Conservation (phyloP, 106 monocot genomes). For the Dioscorea alata region DNA sequence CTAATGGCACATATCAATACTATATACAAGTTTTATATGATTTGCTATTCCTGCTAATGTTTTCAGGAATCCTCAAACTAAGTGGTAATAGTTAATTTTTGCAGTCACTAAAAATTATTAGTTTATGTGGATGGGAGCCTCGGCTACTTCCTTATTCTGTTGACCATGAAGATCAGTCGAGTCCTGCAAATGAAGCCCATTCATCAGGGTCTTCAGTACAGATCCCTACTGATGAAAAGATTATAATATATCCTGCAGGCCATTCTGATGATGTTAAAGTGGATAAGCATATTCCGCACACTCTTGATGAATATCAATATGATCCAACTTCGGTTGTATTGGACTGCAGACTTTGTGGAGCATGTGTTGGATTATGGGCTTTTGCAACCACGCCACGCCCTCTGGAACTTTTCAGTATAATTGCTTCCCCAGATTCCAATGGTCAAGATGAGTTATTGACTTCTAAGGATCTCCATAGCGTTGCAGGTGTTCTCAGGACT, state of each 20-base stretch:
- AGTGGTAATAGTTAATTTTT: background rate
- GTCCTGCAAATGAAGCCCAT: constrained; percentile 3
- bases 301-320: constrained; percentile 27
- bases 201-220: constrained; percentile 19
- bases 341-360: constrained; percentile 86
- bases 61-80: too few relatives aligned
- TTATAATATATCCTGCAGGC: background rate
- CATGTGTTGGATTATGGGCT: constrained; percentile 84
- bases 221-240: constrained; percentile 4
- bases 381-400: constrained; percentile 49
- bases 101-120: constrained; percentile 74
- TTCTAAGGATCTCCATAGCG: constrained; percentile 1
- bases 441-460: constrained; percentile 12
- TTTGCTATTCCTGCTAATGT: too few relatives aligned
- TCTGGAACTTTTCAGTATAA: constrained; percentile 58
- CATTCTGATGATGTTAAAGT: constrained; percentile 11
- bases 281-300: background rate
- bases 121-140: constrained; percentile 95
- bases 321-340: constrained; percentile 73
- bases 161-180: constrained; percentile 31
- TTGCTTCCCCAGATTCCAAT: constrained; percentile 29
- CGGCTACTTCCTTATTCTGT: constrained; percentile 82
- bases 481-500: constrained; percentile 9
- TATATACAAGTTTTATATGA: too few relatives aligned
- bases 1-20: too few relatives aligned